A percentile compares a stretch with the other conserved stretches of the same genome.
Evolutionary conservation across 2,329 filamentous ascomycete species (phyloP).

Genomic region (Diplodia mutila): DNA sequence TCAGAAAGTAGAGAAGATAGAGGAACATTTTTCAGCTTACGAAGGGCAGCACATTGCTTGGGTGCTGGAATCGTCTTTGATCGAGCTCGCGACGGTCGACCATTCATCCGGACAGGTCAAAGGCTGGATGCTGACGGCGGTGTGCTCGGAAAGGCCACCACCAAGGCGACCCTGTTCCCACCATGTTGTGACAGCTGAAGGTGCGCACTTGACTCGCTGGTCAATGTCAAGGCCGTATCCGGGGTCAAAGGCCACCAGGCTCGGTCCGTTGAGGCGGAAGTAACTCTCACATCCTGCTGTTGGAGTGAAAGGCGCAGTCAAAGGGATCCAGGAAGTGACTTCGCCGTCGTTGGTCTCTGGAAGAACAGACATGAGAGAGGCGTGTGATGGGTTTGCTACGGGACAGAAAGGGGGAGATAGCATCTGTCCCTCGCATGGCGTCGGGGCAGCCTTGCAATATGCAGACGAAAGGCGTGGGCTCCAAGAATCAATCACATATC

Average conservation of each 20-base stretch:
- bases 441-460: background rate
- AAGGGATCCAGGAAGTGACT: conserved; percentile 26
- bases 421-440: background rate
- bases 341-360: conserved; percentile 24
- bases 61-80: conserved; percentile 14
- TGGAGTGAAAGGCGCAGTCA: conserved; percentile 17
- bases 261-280: conserved; percentile 25
- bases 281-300: conserved; percentile 14
- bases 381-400: background rate
- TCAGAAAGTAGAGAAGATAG: background rate
- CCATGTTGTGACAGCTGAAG: conserved; percentile 27
- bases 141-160: conserved; percentile 18
- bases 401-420: background rate
- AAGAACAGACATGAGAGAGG: conserved; percentile 11
- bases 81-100: conserved; percentile 25
- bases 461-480: background rate
- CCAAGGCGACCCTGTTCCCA: conserved; percentile 25
- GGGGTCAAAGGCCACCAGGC: conserved; percentile 27
- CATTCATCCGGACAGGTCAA: conserved; percentile 24
- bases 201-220: conserved; percentile 22
- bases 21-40: conserved; percentile 5
- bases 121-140: conserved; percentile 23
- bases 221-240: conserved; percentile 27
- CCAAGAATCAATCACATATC: no score
- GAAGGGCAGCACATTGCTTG: conserved; percentile 26